Evolutionary conservation across 1,139 yeast species (phyloP), one percentile per base, ranked within the genome.

Genomic region (Magnusiomyces ingens): DNA sequence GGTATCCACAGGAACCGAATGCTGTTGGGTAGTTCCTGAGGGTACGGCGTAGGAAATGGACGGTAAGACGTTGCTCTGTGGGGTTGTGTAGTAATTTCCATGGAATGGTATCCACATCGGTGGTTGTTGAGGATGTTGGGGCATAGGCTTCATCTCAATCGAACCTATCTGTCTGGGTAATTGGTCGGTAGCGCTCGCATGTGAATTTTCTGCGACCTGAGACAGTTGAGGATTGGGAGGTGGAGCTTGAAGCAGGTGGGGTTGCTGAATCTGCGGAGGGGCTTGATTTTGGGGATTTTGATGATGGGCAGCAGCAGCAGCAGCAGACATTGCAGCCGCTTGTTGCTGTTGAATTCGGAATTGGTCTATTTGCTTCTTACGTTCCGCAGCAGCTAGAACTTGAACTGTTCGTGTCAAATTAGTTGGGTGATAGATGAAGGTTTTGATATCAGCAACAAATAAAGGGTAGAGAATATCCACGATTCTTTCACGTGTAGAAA

Each of bases 401-500:
- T 71, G 74, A 43, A 64, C 61, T 2, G 74, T 68, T 15, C 73
- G 61, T n/a, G 67, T 64, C 19, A 62, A 66, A 57, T 64, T 64
- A 52, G 63, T 64, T 4, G 73, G 73, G 57, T 70, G 71, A 60
- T 69, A 70, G 49, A 70, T 82, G 53, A 85, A 80, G 42, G 82
- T 84, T 63, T 32, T 26, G 6, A 47, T 37, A 67, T 90, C 95
- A 59, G 88, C 79, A 26, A 88, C 95, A 70, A 90, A 89, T 15
- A 43, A 42, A 1, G 97, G 97, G 67, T 88, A 90, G 60, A 91
- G 76, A 60, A 84, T 68, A 66, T 90, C 96, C 44, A 85, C 89
- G 57, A 91, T 89, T 48, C 88, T 85, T 70, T 91, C 97, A 62
- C 87, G 77, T 71, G 87, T 90, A 37, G 97, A 96, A 82, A 91